These are phyloP conservation scores for Rhododendron mucronatum DNA, from an alignment of 148 eudicot genomes.

Conservation along the genomic window DNA sequence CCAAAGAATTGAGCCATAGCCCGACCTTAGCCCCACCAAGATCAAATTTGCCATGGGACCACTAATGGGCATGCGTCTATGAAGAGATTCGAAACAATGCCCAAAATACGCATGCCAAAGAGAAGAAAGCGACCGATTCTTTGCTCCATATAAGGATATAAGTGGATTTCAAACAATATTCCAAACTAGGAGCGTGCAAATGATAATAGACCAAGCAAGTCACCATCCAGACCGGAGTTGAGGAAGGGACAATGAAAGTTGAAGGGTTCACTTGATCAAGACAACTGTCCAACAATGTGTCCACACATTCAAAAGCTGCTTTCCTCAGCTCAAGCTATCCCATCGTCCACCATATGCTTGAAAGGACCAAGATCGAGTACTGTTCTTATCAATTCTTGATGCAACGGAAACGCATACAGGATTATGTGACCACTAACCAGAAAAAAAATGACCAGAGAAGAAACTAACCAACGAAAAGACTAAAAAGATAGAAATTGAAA, in stretches of 20 bases:
- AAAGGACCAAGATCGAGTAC: conserved; percentile 90
- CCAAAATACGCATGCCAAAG: background rate
- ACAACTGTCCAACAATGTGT: conserved; percentile 84
- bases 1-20: too few relatives aligned
- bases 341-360: conserved; percentile 98
- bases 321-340: conserved; percentile 78
- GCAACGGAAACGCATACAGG: conserved; percentile 20
- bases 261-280: conserved; percentile 96
- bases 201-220: conserved; percentile 17
- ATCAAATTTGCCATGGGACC: too few relatives aligned
- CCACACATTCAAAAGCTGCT: conserved; percentile 97
- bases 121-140: background rate
- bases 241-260: conserved; percentile 82
- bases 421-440: background rate
- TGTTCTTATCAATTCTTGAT: conserved; percentile 93
- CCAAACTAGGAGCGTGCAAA: background rate
- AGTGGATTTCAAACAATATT: background rate
- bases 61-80: too few relatives aligned
- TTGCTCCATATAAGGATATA: background rate
- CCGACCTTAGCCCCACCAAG: too few relatives aligned
- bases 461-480: background rate
- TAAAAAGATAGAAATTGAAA: background rate
- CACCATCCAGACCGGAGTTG: conserved; percentile 88
- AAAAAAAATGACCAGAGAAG: background rate
- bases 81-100: too few relatives aligned